A percentile compares a stretch with the other conserved stretches of the same genome.
phyloP scores from a whole-genome alignment of 2,329 filamentous ascomycete genomes.

The Aspergillus niger region DNA sequence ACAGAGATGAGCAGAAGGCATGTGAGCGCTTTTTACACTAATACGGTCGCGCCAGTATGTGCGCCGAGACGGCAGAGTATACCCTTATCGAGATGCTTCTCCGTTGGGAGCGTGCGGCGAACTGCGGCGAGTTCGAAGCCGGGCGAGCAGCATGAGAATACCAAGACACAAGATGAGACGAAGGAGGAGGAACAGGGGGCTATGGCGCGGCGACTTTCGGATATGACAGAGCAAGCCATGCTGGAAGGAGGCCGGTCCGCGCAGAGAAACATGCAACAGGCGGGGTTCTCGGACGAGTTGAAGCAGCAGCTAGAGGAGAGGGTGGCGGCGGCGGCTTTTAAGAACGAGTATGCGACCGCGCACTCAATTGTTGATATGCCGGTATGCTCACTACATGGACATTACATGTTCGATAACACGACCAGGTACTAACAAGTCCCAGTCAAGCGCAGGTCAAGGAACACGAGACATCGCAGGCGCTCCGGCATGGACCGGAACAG shows the following conservation, averaged over 20 bases:
- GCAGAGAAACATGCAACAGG: constrained; percentile 60
- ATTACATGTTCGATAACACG: background rate
- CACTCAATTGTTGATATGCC: constrained; percentile 58
- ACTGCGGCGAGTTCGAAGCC: constrained; percentile 20
- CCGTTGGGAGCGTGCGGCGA: constrained; percentile 27
- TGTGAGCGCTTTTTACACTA: constrained; percentile 19
- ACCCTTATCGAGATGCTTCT: constrained; percentile 21
- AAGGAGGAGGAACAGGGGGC: constrained; percentile 51
- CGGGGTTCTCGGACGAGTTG: constrained; percentile 64
- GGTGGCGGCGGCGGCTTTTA: constrained; percentile 59
- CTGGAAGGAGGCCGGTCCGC: constrained; percentile 58
- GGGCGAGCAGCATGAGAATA: constrained; percentile 16
- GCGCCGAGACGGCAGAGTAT: constrained; percentile 12
- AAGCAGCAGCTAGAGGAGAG: constrained; percentile 61
- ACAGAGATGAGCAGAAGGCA: constrained; percentile 26
- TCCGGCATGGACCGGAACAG: constrained; percentile 75
- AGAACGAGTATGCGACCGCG: constrained; percentile 54
- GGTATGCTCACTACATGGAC: constrained; percentile 29
- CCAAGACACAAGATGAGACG: constrained; percentile 15
- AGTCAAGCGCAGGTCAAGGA: constrained; percentile 62
- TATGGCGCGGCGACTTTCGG: constrained; percentile 59
- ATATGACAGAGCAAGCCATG: constrained; percentile 63
- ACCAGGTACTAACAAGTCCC: background rate
- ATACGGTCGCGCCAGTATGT: constrained; percentile 16
- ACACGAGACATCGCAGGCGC: constrained; percentile 69